phyloP scores from a whole-genome alignment of 805 yeast species.

The Lachancea mirantina region DNA sequence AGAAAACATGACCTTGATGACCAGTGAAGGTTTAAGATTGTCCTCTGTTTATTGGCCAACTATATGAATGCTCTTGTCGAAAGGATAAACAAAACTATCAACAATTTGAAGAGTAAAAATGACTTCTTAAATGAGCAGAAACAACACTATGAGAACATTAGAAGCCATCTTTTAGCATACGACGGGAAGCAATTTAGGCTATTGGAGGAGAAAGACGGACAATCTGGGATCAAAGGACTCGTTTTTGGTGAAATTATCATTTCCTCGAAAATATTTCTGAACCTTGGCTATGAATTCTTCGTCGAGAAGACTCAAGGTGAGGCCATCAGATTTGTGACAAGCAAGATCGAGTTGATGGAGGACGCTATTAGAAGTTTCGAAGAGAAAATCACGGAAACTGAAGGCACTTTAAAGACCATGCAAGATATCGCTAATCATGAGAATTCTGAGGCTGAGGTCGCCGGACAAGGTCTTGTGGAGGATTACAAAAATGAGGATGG shows the following conservation, averaged over 20 bases:
- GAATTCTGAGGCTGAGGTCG: neutral
- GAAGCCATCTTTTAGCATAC: conserved; percentile 10
- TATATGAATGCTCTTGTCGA: conserved; percentile 14
- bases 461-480: no score
- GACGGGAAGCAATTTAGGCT: conserved; percentile 2
- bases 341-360: conserved; percentile 24
- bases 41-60: no score
- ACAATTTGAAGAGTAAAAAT: conserved; percentile 18
- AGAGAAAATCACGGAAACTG: conserved; percentile 35
- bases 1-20: no score
- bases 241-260: conserved; percentile 28
- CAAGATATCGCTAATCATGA: conserved; percentile 5
- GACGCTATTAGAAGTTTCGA: conserved; percentile 38
- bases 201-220: conserved; percentile 8
- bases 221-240: conserved; percentile 14
- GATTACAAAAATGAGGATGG: conserved; percentile 36
- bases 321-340: conserved; percentile 20
- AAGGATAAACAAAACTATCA: conserved; percentile 19
- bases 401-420: conserved; percentile 27
- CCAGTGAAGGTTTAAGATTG: no score
- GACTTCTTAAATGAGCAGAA: conserved; percentile 25
- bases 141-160: conserved; percentile 19
- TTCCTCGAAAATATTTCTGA: conserved; percentile 18
- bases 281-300: conserved; percentile 30
- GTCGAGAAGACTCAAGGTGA: conserved; percentile 23